Conservation (phyloP, 148 eudicot genomes). For the Silene uniflora region DNA sequence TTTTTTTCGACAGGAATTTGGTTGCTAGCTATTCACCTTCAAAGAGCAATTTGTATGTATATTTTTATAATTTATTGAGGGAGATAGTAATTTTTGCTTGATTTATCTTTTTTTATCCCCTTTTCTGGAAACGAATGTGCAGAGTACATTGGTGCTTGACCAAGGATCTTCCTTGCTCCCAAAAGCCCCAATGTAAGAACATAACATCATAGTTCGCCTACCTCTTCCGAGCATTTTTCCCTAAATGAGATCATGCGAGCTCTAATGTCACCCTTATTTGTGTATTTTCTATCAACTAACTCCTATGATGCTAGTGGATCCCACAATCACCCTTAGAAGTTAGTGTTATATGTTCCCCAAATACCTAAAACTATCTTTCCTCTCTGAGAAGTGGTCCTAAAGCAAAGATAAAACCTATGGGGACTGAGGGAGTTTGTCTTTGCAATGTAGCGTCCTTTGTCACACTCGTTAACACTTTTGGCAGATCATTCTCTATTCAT, state of each 20-base stretch:
- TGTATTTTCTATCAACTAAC: too few species aligned
- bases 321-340: too few species aligned
- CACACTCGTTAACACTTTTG: constrained; percentile 1
- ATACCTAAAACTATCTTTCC: too few species aligned
- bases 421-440: background rate
- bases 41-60: constrained; percentile 39
- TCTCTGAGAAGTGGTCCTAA: background rate
- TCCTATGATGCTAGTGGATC: too few species aligned
- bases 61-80: background rate
- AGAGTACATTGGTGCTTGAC: constrained; percentile 50
- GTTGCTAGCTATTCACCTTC: constrained; percentile 40
- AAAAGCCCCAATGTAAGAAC: constrained; percentile 37
- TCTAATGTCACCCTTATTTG: too few species aligned
- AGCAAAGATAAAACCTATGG: background rate
- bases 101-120: background rate
- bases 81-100: background rate
- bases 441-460: constrained; percentile 1
- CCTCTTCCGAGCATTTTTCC: too few species aligned
- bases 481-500: constrained; percentile 64
- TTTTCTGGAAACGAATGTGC: background rate
- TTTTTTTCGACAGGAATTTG: constrained; percentile 44
- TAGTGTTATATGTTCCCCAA: too few species aligned
- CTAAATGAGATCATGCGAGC: too few species aligned
- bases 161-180: constrained; percentile 51
- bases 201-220: background rate